Conservation (phyloP, 2,329 filamentous ascomycete genomes). For the Ciborinia camelliae region DNA sequence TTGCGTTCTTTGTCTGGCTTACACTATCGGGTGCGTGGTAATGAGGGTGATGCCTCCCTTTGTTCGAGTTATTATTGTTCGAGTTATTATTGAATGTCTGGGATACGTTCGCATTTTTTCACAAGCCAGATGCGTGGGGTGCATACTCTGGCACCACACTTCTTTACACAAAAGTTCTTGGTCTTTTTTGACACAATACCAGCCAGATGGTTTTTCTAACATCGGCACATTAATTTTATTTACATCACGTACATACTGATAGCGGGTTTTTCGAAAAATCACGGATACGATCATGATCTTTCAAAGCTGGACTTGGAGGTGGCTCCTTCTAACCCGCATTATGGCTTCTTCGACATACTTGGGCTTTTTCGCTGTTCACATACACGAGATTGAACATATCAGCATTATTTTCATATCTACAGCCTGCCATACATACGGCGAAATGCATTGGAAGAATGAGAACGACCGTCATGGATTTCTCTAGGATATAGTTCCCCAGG, state of each 20-base stretch:
- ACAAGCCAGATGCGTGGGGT: not conserved
- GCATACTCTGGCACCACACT: not conserved
- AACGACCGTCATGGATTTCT: not conserved
- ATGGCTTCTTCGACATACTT: not conserved
- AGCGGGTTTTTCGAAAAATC: not conserved
- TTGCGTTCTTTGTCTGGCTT: not conserved
- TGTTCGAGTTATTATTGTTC: not conserved
- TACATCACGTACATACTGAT: not conserved
- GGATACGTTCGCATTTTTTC: not conserved
- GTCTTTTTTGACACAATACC: not conserved
- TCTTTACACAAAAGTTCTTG: not conserved
- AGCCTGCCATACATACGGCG: not conserved
- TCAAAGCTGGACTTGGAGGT: not conserved
- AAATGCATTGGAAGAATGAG: not conserved
- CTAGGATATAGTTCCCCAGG: not conserved
- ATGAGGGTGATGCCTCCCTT: not conserved
- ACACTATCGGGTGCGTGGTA: not conserved
- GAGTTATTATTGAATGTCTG: not conserved
- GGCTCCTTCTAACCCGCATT: not conserved
- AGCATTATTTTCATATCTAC: not conserved
- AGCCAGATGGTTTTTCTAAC: not conserved
- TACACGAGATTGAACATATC: constrained; percentile 4
- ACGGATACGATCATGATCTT: not conserved
- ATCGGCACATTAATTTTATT: constrained; percentile 5
- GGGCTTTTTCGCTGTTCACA: not conserved